Percentiles rank a stretch among this genome's conserved stretches.
phyloP scores from a whole-genome alignment of 2,329 filamentous ascomycete genomes.

The Ophiostoma pallidulum region DNA sequence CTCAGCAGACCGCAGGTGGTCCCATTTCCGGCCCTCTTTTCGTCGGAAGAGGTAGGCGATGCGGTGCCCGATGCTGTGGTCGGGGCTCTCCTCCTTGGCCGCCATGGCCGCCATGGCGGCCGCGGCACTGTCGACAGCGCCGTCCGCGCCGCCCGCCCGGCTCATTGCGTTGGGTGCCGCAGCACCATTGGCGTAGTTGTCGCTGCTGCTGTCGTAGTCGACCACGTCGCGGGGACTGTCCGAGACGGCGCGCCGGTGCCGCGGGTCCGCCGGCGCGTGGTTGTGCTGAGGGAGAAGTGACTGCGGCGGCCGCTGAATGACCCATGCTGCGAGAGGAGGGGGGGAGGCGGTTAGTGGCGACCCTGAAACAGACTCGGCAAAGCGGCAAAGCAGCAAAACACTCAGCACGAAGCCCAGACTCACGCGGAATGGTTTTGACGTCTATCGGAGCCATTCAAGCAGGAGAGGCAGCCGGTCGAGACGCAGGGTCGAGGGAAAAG shows the following conservation, averaged over 20 bases:
- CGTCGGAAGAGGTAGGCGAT: slow-evolving; percentile 37
- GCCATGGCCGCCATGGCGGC: background rate
- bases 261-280: slow-evolving; percentile 14
- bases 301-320: slow-evolving; percentile 16
- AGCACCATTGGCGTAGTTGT: background rate
- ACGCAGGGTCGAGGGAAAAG: background rate
- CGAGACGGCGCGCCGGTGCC: slow-evolving; percentile 1
- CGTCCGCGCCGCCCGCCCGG: background rate
- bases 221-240: background rate
- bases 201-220: background rate
- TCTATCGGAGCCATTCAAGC: slow-evolving; percentile 5
- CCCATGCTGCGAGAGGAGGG: slow-evolving; percentile 14
- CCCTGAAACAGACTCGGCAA: too few species aligned
- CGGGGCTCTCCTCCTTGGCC: background rate
- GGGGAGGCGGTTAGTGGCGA: too few species aligned
- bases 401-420: too few species aligned
- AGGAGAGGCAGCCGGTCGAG: too few species aligned
- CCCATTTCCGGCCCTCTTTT: slow-evolving; percentile 43
- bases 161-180: background rate
- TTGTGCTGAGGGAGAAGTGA: slow-evolving; percentile 18
- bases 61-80: slow-evolving; percentile 2
- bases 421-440: slow-evolving; percentile 9
- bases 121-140: background rate
- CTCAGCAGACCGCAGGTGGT: slow-evolving; percentile 48
- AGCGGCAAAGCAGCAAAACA: too few species aligned